These are phyloP conservation scores for Paspalum notatum DNA, from an alignment of 176 grass and related monocot species.

Conservation along the genomic window DNA sequence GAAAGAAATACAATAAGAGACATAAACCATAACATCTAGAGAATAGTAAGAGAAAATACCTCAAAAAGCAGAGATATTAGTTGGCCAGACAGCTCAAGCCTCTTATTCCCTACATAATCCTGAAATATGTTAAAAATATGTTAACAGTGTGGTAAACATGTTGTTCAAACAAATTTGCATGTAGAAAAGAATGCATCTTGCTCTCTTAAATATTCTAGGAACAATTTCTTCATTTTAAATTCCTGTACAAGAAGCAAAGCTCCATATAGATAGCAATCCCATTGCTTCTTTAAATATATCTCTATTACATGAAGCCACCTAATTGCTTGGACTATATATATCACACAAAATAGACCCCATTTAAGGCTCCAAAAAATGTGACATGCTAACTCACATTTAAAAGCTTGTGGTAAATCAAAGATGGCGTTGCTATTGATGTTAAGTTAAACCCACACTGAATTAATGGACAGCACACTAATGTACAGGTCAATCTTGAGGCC, in stretches of 20 bases:
- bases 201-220: neutral
- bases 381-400: neutral
- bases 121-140: constrained; percentile 48
- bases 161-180: constrained; percentile 16
- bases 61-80: constrained; percentile 95
- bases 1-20: constrained; percentile 25
- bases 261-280: neutral
- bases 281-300: neutral
- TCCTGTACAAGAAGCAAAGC: neutral
- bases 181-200: neutral
- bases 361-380: constrained; percentile 9
- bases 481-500: neutral
- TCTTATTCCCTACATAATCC: constrained; percentile 99
- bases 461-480: neutral
- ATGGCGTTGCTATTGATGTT: neutral
- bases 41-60: constrained; percentile 48
- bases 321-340: neutral
- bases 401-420: constrained; percentile 17
- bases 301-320: neutral
- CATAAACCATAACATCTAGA: constrained; percentile 4
- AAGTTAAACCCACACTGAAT: neutral
- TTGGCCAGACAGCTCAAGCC: constrained; percentile 91
- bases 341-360: neutral
- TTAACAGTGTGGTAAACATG: constrained; percentile 11
- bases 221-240: constrained; percentile 2